Percentiles rank a stretch among this genome's conserved stretches.
Evolutionary conservation across 73 alveolate species (phyloP).

Genomic region (Diophrys appendiculata): DNA sequence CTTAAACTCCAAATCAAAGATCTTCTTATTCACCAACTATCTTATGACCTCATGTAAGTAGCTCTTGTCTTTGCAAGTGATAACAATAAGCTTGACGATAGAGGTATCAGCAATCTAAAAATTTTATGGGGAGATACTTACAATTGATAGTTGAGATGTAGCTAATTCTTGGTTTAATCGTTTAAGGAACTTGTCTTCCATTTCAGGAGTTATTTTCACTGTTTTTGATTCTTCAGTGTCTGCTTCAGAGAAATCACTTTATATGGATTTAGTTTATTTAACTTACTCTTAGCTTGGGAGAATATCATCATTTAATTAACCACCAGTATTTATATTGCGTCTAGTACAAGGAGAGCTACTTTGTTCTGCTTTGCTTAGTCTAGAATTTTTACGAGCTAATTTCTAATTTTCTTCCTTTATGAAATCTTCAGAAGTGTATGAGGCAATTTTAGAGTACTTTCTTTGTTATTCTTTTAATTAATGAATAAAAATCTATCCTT

Average conservation of each 20-base stretch:
- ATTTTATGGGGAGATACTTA: background rate
- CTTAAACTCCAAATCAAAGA: slow-evolving; percentile 16
- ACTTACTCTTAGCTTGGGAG: background rate
- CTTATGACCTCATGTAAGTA: background rate
- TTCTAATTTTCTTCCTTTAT: no score
- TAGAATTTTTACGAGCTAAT: no score
- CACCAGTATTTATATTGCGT: background rate
- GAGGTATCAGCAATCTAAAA: background rate
- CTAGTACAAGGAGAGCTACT: background rate
- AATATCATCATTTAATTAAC: background rate
- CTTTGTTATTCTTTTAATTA: background rate
- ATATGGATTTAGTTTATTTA: no score
- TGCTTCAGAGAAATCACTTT: background rate
- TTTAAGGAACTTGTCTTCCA: no score
- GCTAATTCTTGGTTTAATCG: background rate
- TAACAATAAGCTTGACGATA: background rate
- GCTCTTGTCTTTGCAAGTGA: background rate
- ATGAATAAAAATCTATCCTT: background rate
- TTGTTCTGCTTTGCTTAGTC: no score
- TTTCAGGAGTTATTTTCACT: no score
- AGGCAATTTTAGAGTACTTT: background rate
- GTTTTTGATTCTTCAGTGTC: background rate
- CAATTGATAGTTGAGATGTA: background rate
- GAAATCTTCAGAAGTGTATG: no score
- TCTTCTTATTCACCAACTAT: slow-evolving; percentile 34